These are phyloP conservation scores for Leptographium wingfieldii DNA, from an alignment of 2,329 filamentous ascomycete genomes.

Conservation along the genomic window DNA sequence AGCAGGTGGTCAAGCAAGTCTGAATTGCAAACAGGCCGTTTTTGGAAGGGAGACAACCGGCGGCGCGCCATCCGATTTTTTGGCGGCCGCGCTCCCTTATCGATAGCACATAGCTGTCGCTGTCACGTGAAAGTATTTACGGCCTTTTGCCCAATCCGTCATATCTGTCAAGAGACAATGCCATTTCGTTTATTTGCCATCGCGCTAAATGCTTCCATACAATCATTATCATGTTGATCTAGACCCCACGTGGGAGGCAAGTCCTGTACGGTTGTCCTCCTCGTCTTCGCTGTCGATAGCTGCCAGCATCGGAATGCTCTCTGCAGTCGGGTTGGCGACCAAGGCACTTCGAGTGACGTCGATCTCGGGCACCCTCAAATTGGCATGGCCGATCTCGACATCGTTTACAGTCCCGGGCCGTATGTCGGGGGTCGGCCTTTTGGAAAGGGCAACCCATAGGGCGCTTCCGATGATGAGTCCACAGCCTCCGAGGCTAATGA, in stretches of 20 bases:
- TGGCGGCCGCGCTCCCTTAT: conserved; percentile 8
- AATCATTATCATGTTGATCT: neutral
- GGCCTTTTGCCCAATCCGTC: too few relatives aligned
- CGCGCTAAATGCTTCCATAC: too few relatives aligned
- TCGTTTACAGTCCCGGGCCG: conserved; percentile 16
- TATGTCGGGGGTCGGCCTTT: conserved; percentile 16
- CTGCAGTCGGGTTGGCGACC: conserved; percentile 9
- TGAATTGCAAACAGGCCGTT: neutral
- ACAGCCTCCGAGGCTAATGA: conserved; percentile 36
- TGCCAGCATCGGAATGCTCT: conserved; percentile 28
- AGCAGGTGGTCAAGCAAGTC: too few relatives aligned
- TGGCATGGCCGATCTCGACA: conserved; percentile 20
- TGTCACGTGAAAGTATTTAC: conserved; percentile 1
- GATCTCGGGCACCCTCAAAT: neutral
- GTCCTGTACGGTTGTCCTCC: conserved; percentile 1
- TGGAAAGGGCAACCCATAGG: conserved; percentile 35
- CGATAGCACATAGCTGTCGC: conserved; percentile 4
- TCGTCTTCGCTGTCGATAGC: conserved; percentile 12
- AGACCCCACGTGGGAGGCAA: neutral
- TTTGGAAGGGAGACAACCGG: neutral
- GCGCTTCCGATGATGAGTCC: conserved; percentile 41
- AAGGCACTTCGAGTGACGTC: too few relatives aligned
- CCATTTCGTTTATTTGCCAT: neutral
- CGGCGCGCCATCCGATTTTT: conserved; percentile 9
- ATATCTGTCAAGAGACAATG: neutral